Percentiles rank a stretch among this genome's conserved stretches.
phyloP scores from a whole-genome alignment of 495 filamentous ascomycete genomes.

The Xylaria venustula region DNA sequence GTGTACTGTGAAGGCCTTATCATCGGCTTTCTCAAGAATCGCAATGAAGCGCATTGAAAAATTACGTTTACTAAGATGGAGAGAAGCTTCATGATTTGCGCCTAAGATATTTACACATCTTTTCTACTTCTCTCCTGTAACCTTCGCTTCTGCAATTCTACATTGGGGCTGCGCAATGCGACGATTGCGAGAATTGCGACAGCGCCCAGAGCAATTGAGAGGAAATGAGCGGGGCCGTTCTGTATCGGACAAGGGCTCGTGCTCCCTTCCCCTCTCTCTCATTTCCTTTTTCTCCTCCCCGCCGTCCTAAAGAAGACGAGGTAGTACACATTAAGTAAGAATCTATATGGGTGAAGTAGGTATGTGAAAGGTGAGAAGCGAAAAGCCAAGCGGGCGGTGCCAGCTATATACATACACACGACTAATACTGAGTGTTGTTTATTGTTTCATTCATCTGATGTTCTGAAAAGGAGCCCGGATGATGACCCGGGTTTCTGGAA shows the following conservation, averaged over 20 bases:
- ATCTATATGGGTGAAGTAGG: too few relatives aligned
- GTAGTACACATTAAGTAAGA: neutral
- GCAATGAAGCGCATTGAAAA: too few relatives aligned
- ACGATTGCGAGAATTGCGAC: neutral
- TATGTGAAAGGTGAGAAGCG: neutral
- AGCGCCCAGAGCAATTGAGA: neutral
- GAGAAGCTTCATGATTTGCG: too few relatives aligned
- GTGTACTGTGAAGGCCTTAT: neutral
- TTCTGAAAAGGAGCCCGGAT: neutral
- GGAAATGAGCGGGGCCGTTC: constrained; percentile 6
- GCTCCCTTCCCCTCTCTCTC: neutral
- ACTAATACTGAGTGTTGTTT: too few relatives aligned
- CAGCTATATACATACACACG: neutral
- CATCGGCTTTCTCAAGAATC: neutral
- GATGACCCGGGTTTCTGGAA: constrained; percentile 5
- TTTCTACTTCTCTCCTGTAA: neutral
- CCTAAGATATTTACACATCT: too few relatives aligned
- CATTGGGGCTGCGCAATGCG: neutral
- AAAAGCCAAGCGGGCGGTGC: neutral
- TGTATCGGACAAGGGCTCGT: neutral
- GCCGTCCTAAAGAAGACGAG: neutral
- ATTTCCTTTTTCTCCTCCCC: neutral
- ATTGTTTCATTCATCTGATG: neutral
- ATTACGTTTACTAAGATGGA: too few relatives aligned
- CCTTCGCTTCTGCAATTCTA: neutral